Evolutionary conservation across 202 grass and related monocot genomes (phyloP).

Genomic region (Dendrocalamus latiflorus): DNA sequence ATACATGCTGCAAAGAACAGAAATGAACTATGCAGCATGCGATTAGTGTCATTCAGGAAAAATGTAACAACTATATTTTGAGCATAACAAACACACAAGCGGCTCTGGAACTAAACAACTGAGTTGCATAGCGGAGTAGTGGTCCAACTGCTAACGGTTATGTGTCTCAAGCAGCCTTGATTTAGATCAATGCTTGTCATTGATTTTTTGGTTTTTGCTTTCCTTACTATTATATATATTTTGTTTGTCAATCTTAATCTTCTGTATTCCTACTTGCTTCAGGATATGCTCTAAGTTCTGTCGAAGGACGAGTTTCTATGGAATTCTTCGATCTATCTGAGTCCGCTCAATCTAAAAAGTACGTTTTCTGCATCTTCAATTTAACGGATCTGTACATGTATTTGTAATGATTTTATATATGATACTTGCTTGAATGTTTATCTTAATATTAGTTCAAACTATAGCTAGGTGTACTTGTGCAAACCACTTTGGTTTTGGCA

Average conservation of each 20-base stretch:
- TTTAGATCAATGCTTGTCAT: background rate
- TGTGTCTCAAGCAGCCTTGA: background rate
- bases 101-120: background rate
- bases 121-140: background rate
- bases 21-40: no score
- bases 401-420: background rate
- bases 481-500: background rate
- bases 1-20: no score
- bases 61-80: no score
- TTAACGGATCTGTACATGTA: background rate
- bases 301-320: constrained; percentile 96
- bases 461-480: background rate
- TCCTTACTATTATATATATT: background rate
- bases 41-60: no score
- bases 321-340: constrained; percentile 96
- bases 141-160: background rate
- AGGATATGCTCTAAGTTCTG: no score
- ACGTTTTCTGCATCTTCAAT: constrained; percentile 31
- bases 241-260: background rate
- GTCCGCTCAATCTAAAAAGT: constrained; percentile 82
- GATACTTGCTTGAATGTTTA: background rate
- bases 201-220: background rate
- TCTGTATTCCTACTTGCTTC: constrained; percentile 30
- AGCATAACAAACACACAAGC: background rate
- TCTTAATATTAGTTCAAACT: background rate